A percentile compares a stretch with the other conserved stretches of the same genome.
These are phyloP conservation scores for Gymnopilus dilepis DNA, from an alignment of 768 basidiomycete species.

Conservation along the genomic window DNA sequence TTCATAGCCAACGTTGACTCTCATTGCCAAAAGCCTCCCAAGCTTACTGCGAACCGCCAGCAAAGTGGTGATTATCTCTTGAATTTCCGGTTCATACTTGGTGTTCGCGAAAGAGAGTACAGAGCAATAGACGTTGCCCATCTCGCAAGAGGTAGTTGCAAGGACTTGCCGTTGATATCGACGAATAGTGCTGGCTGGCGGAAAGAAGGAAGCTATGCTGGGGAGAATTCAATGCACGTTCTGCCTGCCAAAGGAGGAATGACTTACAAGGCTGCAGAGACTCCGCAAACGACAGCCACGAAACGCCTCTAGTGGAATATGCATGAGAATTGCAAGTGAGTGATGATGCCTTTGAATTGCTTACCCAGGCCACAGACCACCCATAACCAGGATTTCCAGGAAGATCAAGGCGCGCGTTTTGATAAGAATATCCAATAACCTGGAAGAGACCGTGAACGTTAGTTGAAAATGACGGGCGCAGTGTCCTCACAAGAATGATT, in stretches of 20 bases:
- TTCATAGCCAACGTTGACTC: slow-evolving; percentile 69
- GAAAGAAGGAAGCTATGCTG: slow-evolving; percentile 73
- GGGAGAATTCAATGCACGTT: not conserved
- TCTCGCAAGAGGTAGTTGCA: slow-evolving; percentile 67
- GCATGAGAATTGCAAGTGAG: not conserved
- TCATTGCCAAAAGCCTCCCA: slow-evolving; percentile 59
- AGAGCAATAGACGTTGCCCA: slow-evolving; percentile 77
- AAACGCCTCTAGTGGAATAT: slow-evolving; percentile 56
- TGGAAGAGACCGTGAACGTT: not conserved
- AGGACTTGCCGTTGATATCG: slow-evolving; percentile 73
- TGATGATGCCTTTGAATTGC: slow-evolving; percentile 39
- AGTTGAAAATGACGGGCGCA: not conserved
- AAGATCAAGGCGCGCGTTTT: slow-evolving; percentile 54
- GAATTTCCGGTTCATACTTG: slow-evolving; percentile 52
- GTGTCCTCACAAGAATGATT: slow-evolving; percentile 53
- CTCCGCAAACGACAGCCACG: slow-evolving; percentile 71
- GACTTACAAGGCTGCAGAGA: slow-evolving; percentile 76
- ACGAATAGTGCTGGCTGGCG: slow-evolving; percentile 78
- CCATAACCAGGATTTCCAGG: slow-evolving; percentile 64
- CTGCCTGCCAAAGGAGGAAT: not conserved
- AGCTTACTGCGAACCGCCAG: slow-evolving; percentile 79
- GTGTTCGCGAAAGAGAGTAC: slow-evolving; percentile 75
- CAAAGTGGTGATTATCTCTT: slow-evolving; percentile 65
- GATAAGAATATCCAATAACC: slow-evolving; percentile 79
- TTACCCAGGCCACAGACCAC: slow-evolving; percentile 60